Evolutionary conservation across 225 moss, liverwort and hornwort species (phyloP), one percentile per base, ranked within the genome.

Genomic region (Physcomitrellopsis africana): DNA sequence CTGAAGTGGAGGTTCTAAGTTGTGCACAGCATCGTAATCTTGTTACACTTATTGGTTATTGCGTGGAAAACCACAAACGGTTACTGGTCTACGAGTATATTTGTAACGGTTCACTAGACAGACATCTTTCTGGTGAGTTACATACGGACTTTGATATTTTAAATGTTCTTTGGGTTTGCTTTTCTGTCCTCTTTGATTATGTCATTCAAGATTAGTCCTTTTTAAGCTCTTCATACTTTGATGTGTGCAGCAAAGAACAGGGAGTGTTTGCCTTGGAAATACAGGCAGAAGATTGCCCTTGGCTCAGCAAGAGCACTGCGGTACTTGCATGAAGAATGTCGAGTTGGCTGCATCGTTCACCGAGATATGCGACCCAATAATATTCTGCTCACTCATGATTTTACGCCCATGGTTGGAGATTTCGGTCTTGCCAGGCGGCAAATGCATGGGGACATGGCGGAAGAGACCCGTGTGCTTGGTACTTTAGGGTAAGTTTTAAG

Each of bases 361-460:
- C 90, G 90, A 37, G 90, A 90, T 51, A 87, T 90, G 86, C 83
- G 90, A 18, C 90, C 90, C 1, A 90, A 90, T n/a, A 90, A 90
- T 54, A 90, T 90, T 58, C 62, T 90, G 61, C 87, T 90, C 49
- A 90, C 90, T n/a, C 90, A 90, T 68, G 90, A 90, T 26, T 90
- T 90, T 23, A 87, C 68, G 72, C 87, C 90, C 56, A 87, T 90
- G 90, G 90, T 90, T 32, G 94, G 94, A 46, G 92, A 92, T 46
- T 94, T 94, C 46, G 94, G 94, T 6, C 85, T 94, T 3, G 94
- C 92, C 11, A 77, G 94, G 77, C 82, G 90, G 60, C 94, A 94
- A 70, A 77, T 86, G 66, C 83, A 81, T 64, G 89, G 88, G 11
- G 85, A 92, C 41, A 71, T 81, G 72, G 86, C 90, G 26, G 90